phyloP scores from a whole-genome alignment of 78 protist species.

The Dictyostelium purpureum region DNA sequence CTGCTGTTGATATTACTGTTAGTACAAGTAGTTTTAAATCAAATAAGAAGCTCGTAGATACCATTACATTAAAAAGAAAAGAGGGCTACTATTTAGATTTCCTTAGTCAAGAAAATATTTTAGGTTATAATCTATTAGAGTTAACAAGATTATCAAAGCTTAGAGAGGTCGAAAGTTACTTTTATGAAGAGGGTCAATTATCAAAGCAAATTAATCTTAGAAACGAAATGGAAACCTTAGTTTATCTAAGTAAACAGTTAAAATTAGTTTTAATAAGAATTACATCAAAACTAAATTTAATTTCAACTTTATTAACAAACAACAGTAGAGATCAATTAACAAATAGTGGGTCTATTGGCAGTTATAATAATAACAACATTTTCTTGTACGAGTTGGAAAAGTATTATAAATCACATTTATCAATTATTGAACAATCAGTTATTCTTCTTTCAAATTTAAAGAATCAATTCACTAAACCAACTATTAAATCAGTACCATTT shows the following conservation, averaged over 20 bases:
- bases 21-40: neutral
- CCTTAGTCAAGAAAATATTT: conserved; percentile 26
- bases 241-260: conserved; percentile 7
- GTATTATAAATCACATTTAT: conserved; percentile 50
- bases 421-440: conserved; percentile 51
- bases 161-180: conserved; percentile 47
- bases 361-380: too few relatives aligned
- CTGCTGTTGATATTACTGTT: neutral
- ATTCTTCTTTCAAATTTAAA: neutral
- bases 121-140: conserved; percentile 50
- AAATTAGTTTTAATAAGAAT: neutral
- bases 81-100: conserved; percentile 12
- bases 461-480: neutral
- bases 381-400: conserved; percentile 27
- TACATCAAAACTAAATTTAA: neutral
- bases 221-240: conserved; percentile 56
- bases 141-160: conserved; percentile 36
- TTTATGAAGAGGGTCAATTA: conserved; percentile 58
- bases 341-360: neutral
- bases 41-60: too few relatives aligned
- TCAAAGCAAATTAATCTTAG: conserved; percentile 8
- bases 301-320: neutral
- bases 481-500: neutral
- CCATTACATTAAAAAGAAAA: neutral
- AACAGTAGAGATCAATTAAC: neutral